Conservation (phyloP, 352 stramenopile species). For the Globisporangium nodosum region DNA sequence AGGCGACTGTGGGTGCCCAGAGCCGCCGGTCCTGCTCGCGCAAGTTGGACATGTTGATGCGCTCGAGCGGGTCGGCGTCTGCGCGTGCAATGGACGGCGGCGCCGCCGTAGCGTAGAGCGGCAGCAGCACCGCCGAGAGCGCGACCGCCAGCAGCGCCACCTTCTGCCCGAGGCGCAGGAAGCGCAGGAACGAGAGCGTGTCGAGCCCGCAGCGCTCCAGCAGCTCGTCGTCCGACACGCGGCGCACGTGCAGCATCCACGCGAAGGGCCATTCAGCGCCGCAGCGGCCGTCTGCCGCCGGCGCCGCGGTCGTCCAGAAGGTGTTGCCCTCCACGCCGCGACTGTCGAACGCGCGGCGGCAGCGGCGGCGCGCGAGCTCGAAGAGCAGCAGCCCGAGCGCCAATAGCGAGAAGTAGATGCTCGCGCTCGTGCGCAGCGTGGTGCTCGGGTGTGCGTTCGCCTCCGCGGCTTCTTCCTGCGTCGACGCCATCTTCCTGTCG, state of each 20-base stretch:
- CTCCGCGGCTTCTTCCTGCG: constrained; percentile 37
- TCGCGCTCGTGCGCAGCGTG: constrained; percentile 60
- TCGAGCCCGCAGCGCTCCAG: constrained; percentile 69
- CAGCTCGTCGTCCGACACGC: constrained; percentile 55
- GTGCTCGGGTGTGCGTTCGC: constrained; percentile 61
- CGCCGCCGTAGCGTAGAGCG: constrained; percentile 56
- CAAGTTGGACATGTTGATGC: constrained; percentile 79
- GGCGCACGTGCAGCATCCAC: constrained; percentile 44
- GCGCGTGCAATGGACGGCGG: constrained; percentile 13
- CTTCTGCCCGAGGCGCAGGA: constrained; percentile 63
- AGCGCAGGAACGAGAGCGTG: constrained; percentile 66
- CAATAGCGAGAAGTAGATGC: constrained; percentile 62
- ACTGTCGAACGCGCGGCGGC: constrained; percentile 48
- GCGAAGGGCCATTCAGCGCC: constrained; percentile 21
- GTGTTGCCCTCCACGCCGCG: constrained; percentile 25
- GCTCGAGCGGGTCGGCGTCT: constrained; percentile 42
- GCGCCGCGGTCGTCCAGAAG: constrained; percentile 19
- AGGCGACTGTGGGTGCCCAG: constrained; percentile 52
- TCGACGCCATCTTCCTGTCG: constrained; percentile 20
- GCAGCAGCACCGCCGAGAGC: constrained; percentile 57
- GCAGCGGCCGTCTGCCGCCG: neutral
- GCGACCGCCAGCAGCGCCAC: constrained; percentile 52
- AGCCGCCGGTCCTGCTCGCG: constrained; percentile 36
- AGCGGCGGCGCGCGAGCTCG: constrained; percentile 48
- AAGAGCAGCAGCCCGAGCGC: constrained; percentile 48